These are phyloP conservation scores for Ilex asprella DNA, from an alignment of 257 asterid genomes.

Conservation along the genomic window DNA sequence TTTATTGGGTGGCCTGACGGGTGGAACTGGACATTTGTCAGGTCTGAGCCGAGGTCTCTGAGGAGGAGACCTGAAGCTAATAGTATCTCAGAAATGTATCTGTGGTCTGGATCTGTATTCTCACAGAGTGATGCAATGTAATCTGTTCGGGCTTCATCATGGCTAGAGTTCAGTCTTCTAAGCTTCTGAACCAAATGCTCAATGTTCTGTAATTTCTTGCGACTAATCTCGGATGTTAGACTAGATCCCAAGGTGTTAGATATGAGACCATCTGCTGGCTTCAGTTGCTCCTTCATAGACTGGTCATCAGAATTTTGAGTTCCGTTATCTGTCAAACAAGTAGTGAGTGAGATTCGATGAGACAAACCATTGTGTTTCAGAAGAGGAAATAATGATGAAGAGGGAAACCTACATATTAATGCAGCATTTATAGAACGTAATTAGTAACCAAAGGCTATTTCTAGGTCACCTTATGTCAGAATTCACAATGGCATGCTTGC, in stretches of 20 bases:
- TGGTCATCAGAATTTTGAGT: slow-evolving; percentile 19
- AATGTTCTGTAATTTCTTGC: slow-evolving; percentile 64
- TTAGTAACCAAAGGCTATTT: no score
- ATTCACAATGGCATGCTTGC: no score
- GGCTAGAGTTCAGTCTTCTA: slow-evolving; percentile 74
- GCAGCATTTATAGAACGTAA: no score
- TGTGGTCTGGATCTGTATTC: slow-evolving; percentile 63
- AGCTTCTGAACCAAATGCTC: slow-evolving; percentile 82
- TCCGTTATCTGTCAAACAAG: slow-evolving; percentile 39
- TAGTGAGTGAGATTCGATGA: slow-evolving; percentile 4
- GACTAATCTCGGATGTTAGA: slow-evolving; percentile 36
- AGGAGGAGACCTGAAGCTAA: slow-evolving; percentile 94
- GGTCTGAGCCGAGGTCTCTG: slow-evolving; percentile 63
- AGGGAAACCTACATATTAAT: no score
- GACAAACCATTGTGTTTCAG: neutral
- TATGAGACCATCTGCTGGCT: slow-evolving; percentile 16
- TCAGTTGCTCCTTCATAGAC: slow-evolving; percentile 12
- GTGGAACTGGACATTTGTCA: slow-evolving; percentile 66
- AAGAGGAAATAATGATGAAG: no score
- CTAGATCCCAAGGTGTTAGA: slow-evolving; percentile 22
- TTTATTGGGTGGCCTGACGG: slow-evolving; percentile 80
- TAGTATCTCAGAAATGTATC: slow-evolving; percentile 82
- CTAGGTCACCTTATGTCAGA: no score
- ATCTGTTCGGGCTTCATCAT: slow-evolving; percentile 80
- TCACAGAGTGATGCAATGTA: slow-evolving; percentile 94